Conservation (phyloP, 2,329 filamentous ascomycete species). For the Arthrocladium fulminans region DNA sequence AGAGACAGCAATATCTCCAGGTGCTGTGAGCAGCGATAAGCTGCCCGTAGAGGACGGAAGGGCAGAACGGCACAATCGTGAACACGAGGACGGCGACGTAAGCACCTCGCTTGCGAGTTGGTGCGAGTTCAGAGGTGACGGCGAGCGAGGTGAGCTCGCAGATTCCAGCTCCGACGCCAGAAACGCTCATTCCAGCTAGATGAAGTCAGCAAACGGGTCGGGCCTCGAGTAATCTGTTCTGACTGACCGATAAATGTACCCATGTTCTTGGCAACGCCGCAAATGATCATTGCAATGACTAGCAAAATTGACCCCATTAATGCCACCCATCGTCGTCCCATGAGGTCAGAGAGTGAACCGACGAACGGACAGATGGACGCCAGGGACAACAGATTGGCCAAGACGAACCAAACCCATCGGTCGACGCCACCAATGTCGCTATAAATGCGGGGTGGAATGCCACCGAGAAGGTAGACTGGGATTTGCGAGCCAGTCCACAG, state of each 20-base stretch:
- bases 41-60: conserved; percentile 54
- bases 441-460: conserved; percentile 49
- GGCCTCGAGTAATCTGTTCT: too few relatives aligned
- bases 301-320: conserved; percentile 47
- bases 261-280: conserved; percentile 50
- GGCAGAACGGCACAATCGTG: conserved; percentile 54
- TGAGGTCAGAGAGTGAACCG: conserved; percentile 54
- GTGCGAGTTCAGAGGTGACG: conserved; percentile 59
- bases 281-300: conserved; percentile 51
- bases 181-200: conserved; percentile 50
- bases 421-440: conserved; percentile 51
- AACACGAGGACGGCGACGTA: conserved; percentile 54
- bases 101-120: conserved; percentile 54
- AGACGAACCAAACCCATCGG: conserved; percentile 52
- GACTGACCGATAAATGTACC: conserved; percentile 40
- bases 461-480: conserved; percentile 45
- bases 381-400: conserved; percentile 47
- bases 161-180: conserved; percentile 57
- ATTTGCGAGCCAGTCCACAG: conserved; percentile 56
- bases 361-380: conserved; percentile 55
- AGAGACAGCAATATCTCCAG: conserved; percentile 17
- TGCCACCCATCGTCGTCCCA: conserved; percentile 53
- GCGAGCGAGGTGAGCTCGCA: conserved; percentile 61
- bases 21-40: conserved; percentile 34
- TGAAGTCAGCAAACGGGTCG: background rate